These are phyloP conservation scores for Suillus lakei DNA, from an alignment of 768 basidiomycete species.

Conservation along the genomic window DNA sequence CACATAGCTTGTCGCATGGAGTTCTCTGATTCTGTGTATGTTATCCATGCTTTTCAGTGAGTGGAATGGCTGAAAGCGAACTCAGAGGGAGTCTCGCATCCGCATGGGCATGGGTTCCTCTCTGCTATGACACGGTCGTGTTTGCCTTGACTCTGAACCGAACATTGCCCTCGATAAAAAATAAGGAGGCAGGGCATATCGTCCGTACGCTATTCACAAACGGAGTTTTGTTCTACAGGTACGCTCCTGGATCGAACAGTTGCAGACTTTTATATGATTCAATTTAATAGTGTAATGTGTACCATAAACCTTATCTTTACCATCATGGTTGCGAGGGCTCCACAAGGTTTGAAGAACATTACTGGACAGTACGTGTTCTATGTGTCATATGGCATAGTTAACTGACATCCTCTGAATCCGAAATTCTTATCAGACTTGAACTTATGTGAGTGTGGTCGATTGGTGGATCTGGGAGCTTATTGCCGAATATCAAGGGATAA, in stretches of 20 bases:
- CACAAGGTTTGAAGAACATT: slow-evolving; percentile 38
- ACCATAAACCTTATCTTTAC: slow-evolving; percentile 41
- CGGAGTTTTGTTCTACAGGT: slow-evolving; percentile 43
- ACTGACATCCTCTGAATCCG: neutral
- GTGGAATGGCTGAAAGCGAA: neutral
- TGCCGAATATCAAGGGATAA: neutral
- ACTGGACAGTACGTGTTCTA: slow-evolving; percentile 32
- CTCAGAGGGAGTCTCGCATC: slow-evolving; percentile 31
- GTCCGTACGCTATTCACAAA: slow-evolving; percentile 32
- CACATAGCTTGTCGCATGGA: slow-evolving; percentile 48
- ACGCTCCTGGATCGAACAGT: neutral
- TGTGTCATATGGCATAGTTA: neutral
- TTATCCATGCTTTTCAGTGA: neutral
- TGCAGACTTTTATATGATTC: neutral
- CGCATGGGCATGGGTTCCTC: slow-evolving; percentile 46
- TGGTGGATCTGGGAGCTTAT: neutral
- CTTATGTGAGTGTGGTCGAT: neutral
- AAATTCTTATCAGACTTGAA: slow-evolving; percentile 4
- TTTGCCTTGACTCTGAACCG: slow-evolving; percentile 38
- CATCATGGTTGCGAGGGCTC: slow-evolving; percentile 41
- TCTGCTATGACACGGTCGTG: slow-evolving; percentile 43
- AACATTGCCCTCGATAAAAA: slow-evolving; percentile 27
- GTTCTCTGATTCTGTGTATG: slow-evolving; percentile 31
- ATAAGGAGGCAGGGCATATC: slow-evolving; percentile 23
- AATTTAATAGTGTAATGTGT: slow-evolving; percentile 40